Base-by-base conservation (phyloP, 1,139 yeast genomes). In the Yamadazyma sp. region DNA sequence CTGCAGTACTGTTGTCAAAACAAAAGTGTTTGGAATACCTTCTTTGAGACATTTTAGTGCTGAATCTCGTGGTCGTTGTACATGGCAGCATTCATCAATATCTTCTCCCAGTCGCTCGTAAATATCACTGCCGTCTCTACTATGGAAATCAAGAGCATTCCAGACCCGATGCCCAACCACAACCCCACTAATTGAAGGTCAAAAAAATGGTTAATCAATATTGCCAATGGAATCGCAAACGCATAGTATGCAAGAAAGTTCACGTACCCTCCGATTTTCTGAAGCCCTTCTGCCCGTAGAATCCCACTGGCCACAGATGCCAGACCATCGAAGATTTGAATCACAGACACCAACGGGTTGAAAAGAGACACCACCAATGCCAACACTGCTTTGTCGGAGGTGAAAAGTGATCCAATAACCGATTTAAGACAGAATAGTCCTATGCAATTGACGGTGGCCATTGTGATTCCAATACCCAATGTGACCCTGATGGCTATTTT, bases 91-190 rank as follows among this genome's bases (percentile, higher is more conserved):
- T 56, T 53, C 33, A 58, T 35, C 35, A 70, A 48, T 6, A 71
- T 63, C 15, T 58, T 57, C 15, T 70, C 74, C 76, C 76, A 71
- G 43, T 70, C 62, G 41, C 68, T 61, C 32, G 53, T 55, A n/a
- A 63, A 47, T 11, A 71, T 67, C 10, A 70, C 64, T 0, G 52
- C 17, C 1, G 67, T 61, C 51, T 90, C 95, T 15, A 76, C 67
- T 0, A 73, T 36, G 1, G 89, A 89, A 44, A 92, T 88, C 24
- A 80, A 49, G 26, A 81, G 57, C 74, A 89, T 74, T 0, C 95
- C 97, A 30, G 78, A 57, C 1, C 92, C 87, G 41, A 88, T 78
- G 6, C 96, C 96, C n/a, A 81, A 51, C 98, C 98, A 92, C 39
- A 92, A 65, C 0, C 97, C 97, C 20, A 63, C 57, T 9, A 89